Conservation (phyloP, 129 eudicot genomes). For the Tagetes erecta region DNA sequence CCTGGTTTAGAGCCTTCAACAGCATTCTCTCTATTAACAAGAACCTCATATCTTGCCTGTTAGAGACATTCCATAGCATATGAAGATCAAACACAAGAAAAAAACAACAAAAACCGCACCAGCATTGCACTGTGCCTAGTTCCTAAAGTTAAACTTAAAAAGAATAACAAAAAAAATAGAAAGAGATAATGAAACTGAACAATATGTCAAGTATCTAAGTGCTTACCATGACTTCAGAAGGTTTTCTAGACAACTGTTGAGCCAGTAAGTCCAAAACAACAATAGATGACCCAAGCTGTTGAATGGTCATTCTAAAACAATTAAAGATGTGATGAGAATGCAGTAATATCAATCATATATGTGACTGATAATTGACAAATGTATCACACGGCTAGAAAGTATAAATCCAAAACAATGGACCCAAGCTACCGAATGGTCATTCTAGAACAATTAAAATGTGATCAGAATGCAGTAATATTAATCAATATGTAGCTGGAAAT, state of each 20-base stretch:
- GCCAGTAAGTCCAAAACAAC: slow-evolving; percentile 68
- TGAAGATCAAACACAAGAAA: slow-evolving; percentile 56
- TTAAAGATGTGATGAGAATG: slow-evolving; percentile 2
- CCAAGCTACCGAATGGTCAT: slow-evolving; percentile 69
- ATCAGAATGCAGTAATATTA: slow-evolving; percentile 15
- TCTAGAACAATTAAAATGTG: slow-evolving; percentile 36
- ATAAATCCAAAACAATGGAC: slow-evolving; percentile 58
- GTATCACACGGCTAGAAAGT: slow-evolving; percentile 16
- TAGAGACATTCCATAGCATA: slow-evolving; percentile 62
- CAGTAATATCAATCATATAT: neutral
- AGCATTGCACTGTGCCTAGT: slow-evolving; percentile 53
- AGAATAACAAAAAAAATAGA: neutral
- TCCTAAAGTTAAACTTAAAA: slow-evolving; percentile 3
- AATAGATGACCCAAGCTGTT: slow-evolving; percentile 71
- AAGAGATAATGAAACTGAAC: slow-evolving; percentile 17
- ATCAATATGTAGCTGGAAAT: neutral
- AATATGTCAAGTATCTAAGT: slow-evolving; percentile 12
- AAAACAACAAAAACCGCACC: slow-evolving; percentile 56
- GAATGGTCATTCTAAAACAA: slow-evolving; percentile 56
- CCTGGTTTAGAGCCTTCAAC: slow-evolving; percentile 37
- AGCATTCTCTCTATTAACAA: slow-evolving; percentile 48
- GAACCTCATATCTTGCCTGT: slow-evolving; percentile 93
- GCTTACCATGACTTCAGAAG: slow-evolving; percentile 81
- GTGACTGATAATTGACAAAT: slow-evolving; percentile 1
- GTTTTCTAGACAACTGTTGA: slow-evolving; percentile 71